Base-by-base conservation (phyloP, 495 filamentous ascomycete genomes). In the Neurospora sp. region DNA sequence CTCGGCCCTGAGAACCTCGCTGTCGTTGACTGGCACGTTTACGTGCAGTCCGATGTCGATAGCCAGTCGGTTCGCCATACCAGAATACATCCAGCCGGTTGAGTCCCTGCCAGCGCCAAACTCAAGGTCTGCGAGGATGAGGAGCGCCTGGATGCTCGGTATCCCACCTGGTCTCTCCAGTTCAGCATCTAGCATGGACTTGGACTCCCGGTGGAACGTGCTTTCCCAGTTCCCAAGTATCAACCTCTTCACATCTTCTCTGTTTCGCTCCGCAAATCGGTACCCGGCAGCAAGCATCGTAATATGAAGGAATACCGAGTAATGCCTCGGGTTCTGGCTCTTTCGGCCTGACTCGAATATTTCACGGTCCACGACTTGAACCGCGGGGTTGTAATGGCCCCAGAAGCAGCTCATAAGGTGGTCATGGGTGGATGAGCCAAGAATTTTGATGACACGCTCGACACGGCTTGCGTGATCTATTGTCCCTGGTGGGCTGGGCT, bases 381-480 rank as follows among this genome's bases (percentile, higher is more conserved):
- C 74, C 12, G 82, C 80, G 2, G 79, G 74, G 71, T 88, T 87
- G 76, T 86, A 87, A 70, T 82, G 76, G n/a, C 83, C 80, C 85
- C 85, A 88, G 76, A 87, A 88, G 20, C 83, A 79, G 16, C 81
- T 76, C 85, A 87, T 86, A 4, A 88, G 81, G 70, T 87, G 83
- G 72, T 88, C 86, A 60, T 86, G 83, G 0, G 84, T 87, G 54
- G 83, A 80, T 11, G 82, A 62, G 0, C 78, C 77, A 9, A 88
- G 79, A 14, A 79, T 77, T 14, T 81, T 74, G 54, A 88, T 85
- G 69, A 85, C 79, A 9, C 82, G 82, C 77, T 86, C 83, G 0
- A 84, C 82, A 72, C 84, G 75, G 41, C 81, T 79, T n/a, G 75
- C 75, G 72, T 85, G 84, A 70, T 85, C 83, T 5, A 80, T 75